phyloP scores from a whole-genome alignment of 2,329 filamentous ascomycete species.

The Lecanicillium sp. region DNA sequence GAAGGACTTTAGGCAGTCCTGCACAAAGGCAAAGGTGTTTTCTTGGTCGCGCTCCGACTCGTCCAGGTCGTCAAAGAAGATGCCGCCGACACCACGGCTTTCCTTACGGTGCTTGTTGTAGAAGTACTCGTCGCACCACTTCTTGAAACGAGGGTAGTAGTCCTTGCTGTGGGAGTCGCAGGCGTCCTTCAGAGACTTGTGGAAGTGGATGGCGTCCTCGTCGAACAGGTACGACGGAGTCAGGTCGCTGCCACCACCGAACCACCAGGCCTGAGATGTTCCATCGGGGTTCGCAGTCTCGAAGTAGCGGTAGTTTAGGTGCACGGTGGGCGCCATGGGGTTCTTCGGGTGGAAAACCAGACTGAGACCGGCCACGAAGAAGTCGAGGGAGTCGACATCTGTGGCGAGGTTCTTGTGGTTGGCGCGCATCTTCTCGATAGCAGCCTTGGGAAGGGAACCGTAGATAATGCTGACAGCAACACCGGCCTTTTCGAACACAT shows the following conservation, averaged over 20 bases:
- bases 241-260: slow-evolving; percentile 88
- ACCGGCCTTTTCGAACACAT: slow-evolving; percentile 95
- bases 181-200: slow-evolving; percentile 82
- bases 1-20: slow-evolving; percentile 80
- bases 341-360: slow-evolving; percentile 91
- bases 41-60: slow-evolving; percentile 80
- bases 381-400: slow-evolving; percentile 76
- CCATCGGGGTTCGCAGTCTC: slow-evolving; percentile 86
- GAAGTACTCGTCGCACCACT: slow-evolving; percentile 98
- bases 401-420: slow-evolving; percentile 87
- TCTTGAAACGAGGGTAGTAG: slow-evolving; percentile 93
- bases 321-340: slow-evolving; percentile 94
- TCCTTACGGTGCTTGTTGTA: slow-evolving; percentile 87
- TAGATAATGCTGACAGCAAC: slow-evolving; percentile 96
- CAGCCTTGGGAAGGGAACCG: slow-evolving; percentile 77
- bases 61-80: slow-evolving; percentile 98
- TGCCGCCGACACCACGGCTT: slow-evolving; percentile 81
- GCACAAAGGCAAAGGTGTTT: slow-evolving; percentile 82
- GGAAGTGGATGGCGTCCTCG: slow-evolving; percentile 95
- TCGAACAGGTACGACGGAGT: slow-evolving; percentile 94
- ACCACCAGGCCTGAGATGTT: slow-evolving; percentile 89
- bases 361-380: slow-evolving; percentile 91
- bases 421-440: slow-evolving; percentile 86
- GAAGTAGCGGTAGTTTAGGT: slow-evolving; percentile 98
- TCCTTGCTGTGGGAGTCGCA: slow-evolving; percentile 89